Evolutionary conservation across 2,329 filamentous ascomycete species (phyloP), one percentile per base, ranked within the genome.

Genomic region (Aspergillus oerlinghausenensis): DNA sequence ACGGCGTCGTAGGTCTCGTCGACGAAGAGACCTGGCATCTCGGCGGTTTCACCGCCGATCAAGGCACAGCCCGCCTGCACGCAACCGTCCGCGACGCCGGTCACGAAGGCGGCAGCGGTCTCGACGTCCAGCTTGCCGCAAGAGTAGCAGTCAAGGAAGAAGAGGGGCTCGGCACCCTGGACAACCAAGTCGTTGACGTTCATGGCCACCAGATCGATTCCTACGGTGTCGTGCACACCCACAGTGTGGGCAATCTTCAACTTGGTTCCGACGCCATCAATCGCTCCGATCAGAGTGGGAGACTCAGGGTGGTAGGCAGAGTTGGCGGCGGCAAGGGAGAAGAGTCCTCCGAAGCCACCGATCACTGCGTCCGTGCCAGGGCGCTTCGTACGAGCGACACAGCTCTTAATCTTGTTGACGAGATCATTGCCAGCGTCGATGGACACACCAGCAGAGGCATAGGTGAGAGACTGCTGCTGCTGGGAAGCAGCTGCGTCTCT

Each of bases 171-270:
- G 11, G 94, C 94, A 54, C 94, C 94, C 78, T 97, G 92, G 8
- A 97, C 94, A 52, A 99, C 88, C 0, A 99, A 82, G 70, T 99
- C 94, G 74, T 99, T 99, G 71, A 97, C 94, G 74, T 97, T 97
- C 93, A 97, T 97, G 64, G 94, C 94, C 3, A 99, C 94, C 38
- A 99, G 84, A 72, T 99, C 94, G 66, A 99, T 92, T 59, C 94
- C 94, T 10, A 99, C 93, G 3, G 92, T 96, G 74, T 93, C 87
- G 76, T 97, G 94, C 77, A 95, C 91, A 66, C 86, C 83, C 79
- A 95, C 89, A 11, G 86, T 84, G 72, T 97, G 93, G 0, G 94
- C 94, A 68, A 99, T 90, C 82, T 95, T 95, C 66, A 97, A 87
- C 79, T 97, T 97, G 50, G 93, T 97, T 58, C 93, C 94, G 40